Base-by-base conservation (phyloP, 108 stramenopile genomes). In the Nitzschia sp. region DNA sequence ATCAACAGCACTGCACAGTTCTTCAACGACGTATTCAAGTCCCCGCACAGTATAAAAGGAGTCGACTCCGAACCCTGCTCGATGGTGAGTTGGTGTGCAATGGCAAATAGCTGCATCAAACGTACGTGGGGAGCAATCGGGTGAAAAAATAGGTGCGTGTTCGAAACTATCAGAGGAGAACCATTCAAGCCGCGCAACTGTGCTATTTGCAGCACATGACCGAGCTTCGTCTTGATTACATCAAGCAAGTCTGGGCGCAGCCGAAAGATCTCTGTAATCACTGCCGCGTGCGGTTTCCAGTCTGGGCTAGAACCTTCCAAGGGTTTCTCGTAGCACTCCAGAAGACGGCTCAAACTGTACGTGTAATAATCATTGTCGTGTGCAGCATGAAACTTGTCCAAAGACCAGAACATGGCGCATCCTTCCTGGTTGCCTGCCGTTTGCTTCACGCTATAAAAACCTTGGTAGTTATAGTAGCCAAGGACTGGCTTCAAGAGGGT, bases 101-200 rank as follows among this genome's bases (percentile, higher is more conserved):
- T 53, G 18, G 64, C 64, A 53, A 65, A 65, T 8, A 65, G 29
- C 51, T 65, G 64, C 49, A 65, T 25, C 30, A 65, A 64, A 15
- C 87, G 83, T 46, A 92, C 77, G 63, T 92, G 91, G 29, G 64
- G 54, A 35, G 85, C 91, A 46, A 64, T 60, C 3, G 86, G 88
- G 63, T 92, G 91, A 61, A 78, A 92, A 59, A 92, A 92, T 21
- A 92, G 65, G 55, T 92, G 91, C 2, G 91, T 92, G 59, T 92
- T 92, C 21, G 78, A 82, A 31, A 65, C 47, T 5, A 65, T 15
- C 1, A 65, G 28, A 11, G 49, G 49, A 1, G 38, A 24, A 17
- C 64, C 64, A 18, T 65, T 49, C 49, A 31, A 30, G 38, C 6
- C 6, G 30, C 31, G 27, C 3, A 65, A 49, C 0, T 19, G 29